Evolutionary conservation across 495 filamentous ascomycete species (phyloP).

Genomic region (Podospora pseudoanserina): DNA sequence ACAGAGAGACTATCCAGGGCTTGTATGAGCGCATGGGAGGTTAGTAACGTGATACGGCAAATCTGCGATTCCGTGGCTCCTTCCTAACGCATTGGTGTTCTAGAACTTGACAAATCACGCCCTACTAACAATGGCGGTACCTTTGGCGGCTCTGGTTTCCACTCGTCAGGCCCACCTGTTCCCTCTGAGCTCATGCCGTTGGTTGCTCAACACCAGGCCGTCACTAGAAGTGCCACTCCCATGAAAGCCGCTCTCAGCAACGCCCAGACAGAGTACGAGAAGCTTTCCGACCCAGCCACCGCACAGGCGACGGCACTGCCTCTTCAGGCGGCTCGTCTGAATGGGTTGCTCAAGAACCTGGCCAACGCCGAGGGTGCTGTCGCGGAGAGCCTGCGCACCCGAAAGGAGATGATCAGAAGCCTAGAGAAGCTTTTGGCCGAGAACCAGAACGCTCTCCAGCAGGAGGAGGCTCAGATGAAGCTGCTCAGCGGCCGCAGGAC

Average conservation of each 20-base stretch:
- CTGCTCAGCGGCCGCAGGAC: slow-evolving; percentile 58
- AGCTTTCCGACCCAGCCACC: slow-evolving; percentile 62
- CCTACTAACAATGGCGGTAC: slow-evolving; percentile 56
- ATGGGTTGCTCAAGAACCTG: slow-evolving; percentile 77
- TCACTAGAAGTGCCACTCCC: slow-evolving; percentile 64
- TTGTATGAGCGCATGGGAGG: slow-evolving; percentile 77
- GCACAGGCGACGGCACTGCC: slow-evolving; percentile 68
- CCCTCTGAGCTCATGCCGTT: slow-evolving; percentile 76
- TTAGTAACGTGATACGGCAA: slow-evolving; percentile 32
- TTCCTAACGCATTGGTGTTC: not conserved
- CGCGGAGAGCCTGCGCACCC: slow-evolving; percentile 83
- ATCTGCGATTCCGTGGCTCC: not conserved
- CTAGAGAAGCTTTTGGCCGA: slow-evolving; percentile 77
- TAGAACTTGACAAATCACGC: slow-evolving; percentile 78
- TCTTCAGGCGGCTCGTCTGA: slow-evolving; percentile 87
- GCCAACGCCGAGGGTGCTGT: slow-evolving; percentile 90
- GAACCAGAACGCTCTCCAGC: slow-evolving; percentile 63
- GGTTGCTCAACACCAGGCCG: slow-evolving; percentile 63
- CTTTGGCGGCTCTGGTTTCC: slow-evolving; percentile 53
- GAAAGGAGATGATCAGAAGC: slow-evolving; percentile 68
- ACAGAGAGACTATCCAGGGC: slow-evolving; percentile 66
- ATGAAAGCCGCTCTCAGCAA: slow-evolving; percentile 58
- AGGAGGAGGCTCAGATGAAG: slow-evolving; percentile 60
- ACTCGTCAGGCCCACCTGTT: slow-evolving; percentile 55
- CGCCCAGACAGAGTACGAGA: slow-evolving; percentile 77